A percentile compares a stretch with the other conserved stretches of the same genome.
Conservation (phyloP, 805 yeast species). For the Cyberlindnera veronae region DNA sequence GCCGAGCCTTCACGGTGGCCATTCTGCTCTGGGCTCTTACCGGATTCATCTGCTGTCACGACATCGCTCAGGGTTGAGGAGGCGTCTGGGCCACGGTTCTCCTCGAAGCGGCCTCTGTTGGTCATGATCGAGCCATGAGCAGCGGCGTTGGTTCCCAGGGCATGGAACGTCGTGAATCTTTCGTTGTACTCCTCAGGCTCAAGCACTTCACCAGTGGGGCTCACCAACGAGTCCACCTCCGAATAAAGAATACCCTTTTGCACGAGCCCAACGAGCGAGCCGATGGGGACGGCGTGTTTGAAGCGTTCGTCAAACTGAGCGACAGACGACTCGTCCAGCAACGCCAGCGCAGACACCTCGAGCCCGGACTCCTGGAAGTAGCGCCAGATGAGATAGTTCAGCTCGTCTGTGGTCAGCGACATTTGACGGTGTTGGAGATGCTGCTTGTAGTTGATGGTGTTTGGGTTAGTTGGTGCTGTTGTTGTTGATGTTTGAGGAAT, state of each 20-base stretch:
- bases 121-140: conserved; percentile 27
- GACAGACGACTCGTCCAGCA: conserved; percentile 70
- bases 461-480: too few species aligned
- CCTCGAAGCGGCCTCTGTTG: conserved; percentile 22
- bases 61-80: neutral
- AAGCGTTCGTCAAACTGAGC: conserved; percentile 51
- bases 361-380: conserved; percentile 82
- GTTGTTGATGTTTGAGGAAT: too few species aligned
- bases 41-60: neutral
- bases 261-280: conserved; percentile 74
- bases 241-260: conserved; percentile 82
- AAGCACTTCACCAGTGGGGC: conserved; percentile 31
- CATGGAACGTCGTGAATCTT: conserved; percentile 51
- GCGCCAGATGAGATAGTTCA: conserved; percentile 90
- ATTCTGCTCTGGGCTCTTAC: neutral
- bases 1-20: conserved; percentile 17
- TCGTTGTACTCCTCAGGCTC: conserved; percentile 18
- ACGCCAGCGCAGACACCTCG: conserved; percentile 74
- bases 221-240: conserved; percentile 60
- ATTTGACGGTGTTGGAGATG: too few species aligned
- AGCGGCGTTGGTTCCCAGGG: conserved; percentile 42
- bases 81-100: conserved; percentile 1
- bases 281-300: conserved; percentile 59
- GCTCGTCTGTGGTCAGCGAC: conserved; percentile 80
- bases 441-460: too few species aligned